phyloP scores from a whole-genome alignment of 108 stramenopile species.

The Conticribra weissflogii region DNA sequence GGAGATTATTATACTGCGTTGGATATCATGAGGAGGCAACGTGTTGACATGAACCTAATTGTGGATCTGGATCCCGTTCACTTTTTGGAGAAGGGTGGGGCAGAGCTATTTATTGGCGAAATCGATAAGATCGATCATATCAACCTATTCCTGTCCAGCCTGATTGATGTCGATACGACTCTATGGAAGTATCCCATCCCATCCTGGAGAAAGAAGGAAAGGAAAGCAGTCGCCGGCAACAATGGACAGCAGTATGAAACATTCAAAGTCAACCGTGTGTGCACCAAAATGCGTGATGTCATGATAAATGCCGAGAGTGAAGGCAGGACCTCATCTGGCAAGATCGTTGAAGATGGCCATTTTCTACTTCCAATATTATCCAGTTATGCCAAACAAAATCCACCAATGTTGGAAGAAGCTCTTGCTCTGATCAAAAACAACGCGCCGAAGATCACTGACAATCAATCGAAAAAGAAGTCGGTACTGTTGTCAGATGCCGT shows the following conservation, averaged over 20 bases:
- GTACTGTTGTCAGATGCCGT: conserved; percentile 70
- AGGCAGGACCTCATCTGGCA: conserved; percentile 45
- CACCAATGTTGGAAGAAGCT: conserved; percentile 81
- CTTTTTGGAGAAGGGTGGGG: conserved; percentile 69
- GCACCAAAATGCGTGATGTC: conserved; percentile 60
- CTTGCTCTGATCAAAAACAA: conserved; percentile 68
- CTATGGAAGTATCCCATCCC: conserved; percentile 75
- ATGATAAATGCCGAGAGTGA: conserved; percentile 65
- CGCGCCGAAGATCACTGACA: conserved; percentile 30
- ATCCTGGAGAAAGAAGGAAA: conserved; percentile 45
- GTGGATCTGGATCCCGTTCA: conserved; percentile 67
- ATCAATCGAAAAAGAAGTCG: conserved; percentile 47
- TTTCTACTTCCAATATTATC: conserved; percentile 86
- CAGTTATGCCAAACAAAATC: conserved; percentile 87
- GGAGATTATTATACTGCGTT: conserved; percentile 65
- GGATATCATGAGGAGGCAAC: conserved; percentile 82
- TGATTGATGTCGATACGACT: conserved; percentile 76
- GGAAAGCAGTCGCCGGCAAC: background rate
- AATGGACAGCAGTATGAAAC: conserved; percentile 54
- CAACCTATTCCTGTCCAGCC: conserved; percentile 83
- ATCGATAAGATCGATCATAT: conserved; percentile 75
- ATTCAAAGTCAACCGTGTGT: conserved; percentile 81
- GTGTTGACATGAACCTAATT: conserved; percentile 86
- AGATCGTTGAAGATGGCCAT: conserved; percentile 53
- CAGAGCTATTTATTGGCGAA: conserved; percentile 55